Conservation (phyloP, 2,329 filamentous ascomycete species). For the Dothiorella sarmentorum region DNA sequence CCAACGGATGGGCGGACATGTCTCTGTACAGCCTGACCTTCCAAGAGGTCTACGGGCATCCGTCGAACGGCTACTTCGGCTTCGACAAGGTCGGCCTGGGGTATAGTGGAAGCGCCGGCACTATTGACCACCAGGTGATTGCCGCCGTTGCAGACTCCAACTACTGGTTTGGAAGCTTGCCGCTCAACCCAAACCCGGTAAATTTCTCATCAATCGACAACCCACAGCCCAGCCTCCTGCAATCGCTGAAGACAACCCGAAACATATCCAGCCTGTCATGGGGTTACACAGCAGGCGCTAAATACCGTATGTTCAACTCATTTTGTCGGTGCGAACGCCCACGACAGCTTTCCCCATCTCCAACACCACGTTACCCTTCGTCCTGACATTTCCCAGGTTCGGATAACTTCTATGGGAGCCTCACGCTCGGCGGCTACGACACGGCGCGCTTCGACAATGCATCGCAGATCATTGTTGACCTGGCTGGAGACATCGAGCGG, state of each 20-base stretch:
- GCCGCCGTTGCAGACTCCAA: neutral
- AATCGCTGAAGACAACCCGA: conserved; percentile 15
- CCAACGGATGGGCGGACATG: neutral
- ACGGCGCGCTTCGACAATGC: conserved; percentile 29
- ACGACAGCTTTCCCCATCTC: too few relatives aligned
- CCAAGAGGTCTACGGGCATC: too few relatives aligned
- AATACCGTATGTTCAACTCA: conserved; percentile 20
- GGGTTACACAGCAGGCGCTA: conserved; percentile 38
- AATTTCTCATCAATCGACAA: neutral
- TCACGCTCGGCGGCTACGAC: conserved; percentile 41
- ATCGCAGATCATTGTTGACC: conserved; percentile 23
- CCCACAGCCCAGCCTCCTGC: neutral
- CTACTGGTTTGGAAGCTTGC: conserved; percentile 24
- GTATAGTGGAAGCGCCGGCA: neutral
- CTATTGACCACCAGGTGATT: neutral
- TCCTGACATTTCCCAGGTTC: neutral
- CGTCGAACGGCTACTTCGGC: neutral
- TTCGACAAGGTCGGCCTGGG: neutral
- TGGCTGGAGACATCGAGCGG: neutral
- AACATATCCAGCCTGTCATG: conserved; percentile 34
- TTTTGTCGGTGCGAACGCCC: too few relatives aligned
- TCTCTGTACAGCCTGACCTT: neutral
- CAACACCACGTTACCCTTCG: too few relatives aligned
- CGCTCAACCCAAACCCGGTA: conserved; percentile 23
- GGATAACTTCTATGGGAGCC: conserved; percentile 33